Evolutionary conservation across 768 basidiomycete species (phyloP), one percentile per base, ranked within the genome.

Genomic region (Leccinum variicolor): DNA sequence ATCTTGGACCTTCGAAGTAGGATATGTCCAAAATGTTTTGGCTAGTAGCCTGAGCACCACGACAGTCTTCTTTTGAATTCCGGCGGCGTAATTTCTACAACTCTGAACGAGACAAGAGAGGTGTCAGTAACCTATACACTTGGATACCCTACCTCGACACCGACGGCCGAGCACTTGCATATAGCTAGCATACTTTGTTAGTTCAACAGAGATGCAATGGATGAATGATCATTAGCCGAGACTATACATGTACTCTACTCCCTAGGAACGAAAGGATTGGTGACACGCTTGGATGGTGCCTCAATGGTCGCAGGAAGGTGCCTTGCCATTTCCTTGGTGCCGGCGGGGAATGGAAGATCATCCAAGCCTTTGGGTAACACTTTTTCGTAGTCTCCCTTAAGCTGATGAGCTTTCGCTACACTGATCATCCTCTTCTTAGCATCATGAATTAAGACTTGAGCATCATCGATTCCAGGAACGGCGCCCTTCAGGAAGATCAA

Each of bases 301-400:
- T 84, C 84, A 19, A 94, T 80, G 52, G 90, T 75, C 33, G 79
- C 76, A 11, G 88, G 89, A 17, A 90, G 78, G 31, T 58, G 70
- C 72, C 78, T 83, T 17, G 89, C 93, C 74, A 91, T 75, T 69
- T 91, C 85, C 50, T 75, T 78, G 6, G 90, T 94, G 25, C 92
- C 96, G 29, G 92, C 94, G 2, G 96, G 96, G 80, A 96, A 94
- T 10, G 96, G 96, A 55, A 99, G 75, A 61, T 86, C 84, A 58
- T 84, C 83, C 15, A 99, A 84, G 45, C 92, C 89, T 66, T 86
- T 90, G 5, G 92, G 90, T 4, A 94, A 74, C 50, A 90, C 82
- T 68, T 89, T 85, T 66, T 92, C 86, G 63, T 86, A 84, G 62
- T 87, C 70, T 15, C 89, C 89, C 64, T 87, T 85, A 21, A 81